Base-by-base conservation (phyloP, 2,329 filamentous ascomycete species). In the Neoarthrinium moseri region DNA sequence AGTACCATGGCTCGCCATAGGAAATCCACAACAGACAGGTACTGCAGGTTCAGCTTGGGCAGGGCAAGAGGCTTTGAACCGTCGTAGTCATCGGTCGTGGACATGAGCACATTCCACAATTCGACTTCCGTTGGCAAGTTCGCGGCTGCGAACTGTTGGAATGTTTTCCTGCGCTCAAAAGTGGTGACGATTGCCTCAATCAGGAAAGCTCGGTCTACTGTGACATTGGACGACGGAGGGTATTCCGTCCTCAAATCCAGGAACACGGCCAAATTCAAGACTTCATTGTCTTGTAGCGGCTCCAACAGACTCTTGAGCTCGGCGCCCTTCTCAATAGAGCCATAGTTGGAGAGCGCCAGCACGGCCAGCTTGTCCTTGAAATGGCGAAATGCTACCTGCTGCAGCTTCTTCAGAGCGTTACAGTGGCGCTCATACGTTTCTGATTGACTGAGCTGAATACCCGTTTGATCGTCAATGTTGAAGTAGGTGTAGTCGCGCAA, bases 1-100 rank as follows among this genome's bases (percentile, higher is more conserved):
- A 99, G 73, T 12, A 95, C 78, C 58, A 97, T 86, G 0, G 92
- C 91, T 51, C 95, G 82, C 91, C 91, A 99, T n/a, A 99, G 71
- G 57, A 99, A 99, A 65, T 99, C 94, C 3, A 91, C 91, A 41
- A 96, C 83, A 3, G 91, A 95, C 12, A 99, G 75, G 66, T 99
- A 99, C 61, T 99, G 94, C 22, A 99, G 73, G 57, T 96, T 99
- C 36, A 97, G 70, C 64, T 99, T 99, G 3, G 94, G 94, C 34
- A 99, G 83, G 3, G 94, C 89, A 47, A 99, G 75, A 5, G 94
- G 91, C 38, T 82, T 82, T 20, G 89, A 91, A 21, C 91, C 91
- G 63, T 96, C 86, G 58, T 96, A 97, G 6, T 76, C 77, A 58
- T 96, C 91, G 46, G 92, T 92, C 47, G 90, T 82, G 46, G 91